Evolutionary conservation across 1,139 yeast genomes (phyloP), one percentile per base, ranked within the genome.

Genomic region (Diutina neorugosa): DNA sequence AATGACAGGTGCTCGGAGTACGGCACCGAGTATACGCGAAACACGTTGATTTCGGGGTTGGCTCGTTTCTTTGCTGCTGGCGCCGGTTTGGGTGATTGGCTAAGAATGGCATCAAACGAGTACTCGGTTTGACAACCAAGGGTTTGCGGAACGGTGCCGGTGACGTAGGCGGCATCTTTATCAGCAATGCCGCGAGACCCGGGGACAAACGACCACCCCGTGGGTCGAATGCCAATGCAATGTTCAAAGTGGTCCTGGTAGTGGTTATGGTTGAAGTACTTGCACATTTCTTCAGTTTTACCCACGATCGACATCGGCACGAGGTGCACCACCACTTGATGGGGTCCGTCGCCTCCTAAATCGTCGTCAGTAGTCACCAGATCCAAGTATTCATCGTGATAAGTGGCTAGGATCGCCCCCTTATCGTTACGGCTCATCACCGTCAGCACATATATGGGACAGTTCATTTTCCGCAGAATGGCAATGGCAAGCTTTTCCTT

Each of bases 1-100:
- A 82, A 91, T 53, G 96, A 87, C 14, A 96, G 89, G 68, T 93
- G 98, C 63, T 93, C 98, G 61, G 95, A 85, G 62, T 93, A 93
- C 0, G 98, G 98, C 0, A 91, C 76, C 41, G 80, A 69, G 61
- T 82, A 82, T 1, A 82, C 69, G 53, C 83, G 76, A 56, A 64
- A 66, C 25, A 69, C 58, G 6, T 66, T 62, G 42, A 58, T 59
- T 51, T 70, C 72, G 2, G 63, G 63, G 42, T 62, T 63, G 23
- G 60, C 63, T 37, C 62, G 62, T 16, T 57, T 58, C 31, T 56
- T 60, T 12, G 56, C 49, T 12, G 53, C 51, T 52, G 34, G 21
- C 43, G 18, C 21, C 23, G 20, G 42, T n/a, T 18, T 44, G 4
- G 43, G 31, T 43, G 27, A 12, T n/a, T 16, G 23, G 34, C 16